Evolutionary conservation across 2,329 filamentous ascomycete genomes (phyloP), one percentile per base, ranked within the genome.

Genomic region (Cladophialophora exuberans): DNA sequence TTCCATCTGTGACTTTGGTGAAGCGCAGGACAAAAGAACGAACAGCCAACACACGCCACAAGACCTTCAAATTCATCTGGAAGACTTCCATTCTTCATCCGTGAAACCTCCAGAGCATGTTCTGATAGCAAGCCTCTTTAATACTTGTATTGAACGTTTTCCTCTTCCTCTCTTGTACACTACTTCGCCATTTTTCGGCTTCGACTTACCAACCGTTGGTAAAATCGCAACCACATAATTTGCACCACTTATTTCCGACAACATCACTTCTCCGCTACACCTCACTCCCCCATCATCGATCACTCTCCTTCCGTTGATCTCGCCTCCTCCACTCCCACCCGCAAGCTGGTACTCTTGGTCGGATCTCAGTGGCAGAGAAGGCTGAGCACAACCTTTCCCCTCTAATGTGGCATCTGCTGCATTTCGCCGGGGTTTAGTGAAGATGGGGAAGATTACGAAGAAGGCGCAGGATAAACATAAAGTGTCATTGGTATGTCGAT

Each of bases 401-500:
- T 54, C 58, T 55, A 45, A 61, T 61, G 60, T 52, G 51, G 57
- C 60, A 52, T 58, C 55, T 55, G 57, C 55, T 60, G 57, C 57
- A 31, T 25, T 50, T 26, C 20, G 20, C 41, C 35, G 60, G 57
- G 47, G 50, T 31, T 44, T 57, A 59, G 59, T 50, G 62, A 64
- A 60, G 63, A 78, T 78, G 75, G 76, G 76, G 74, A 77, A 74
- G 76, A 78, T 79, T 68, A 78, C 77, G 71, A 79, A 77, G 73
- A 73, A 72, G 70, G 74, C 76, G 54, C 73, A 75, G 65, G 72
- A 75, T 58, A 79, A 79, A 65, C 76, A 79, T 68, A 76, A 78
- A 68, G 74, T 74, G 66, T 78, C 76, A 62, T 70, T 78, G 64
- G 76, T 79, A 69, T 69, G 74, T 71, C 45, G 35, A 59, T 52